These are phyloP conservation scores for Styphnolobium japonicum DNA, from an alignment of 306 rosid genomes.

Conservation along the genomic window DNA sequence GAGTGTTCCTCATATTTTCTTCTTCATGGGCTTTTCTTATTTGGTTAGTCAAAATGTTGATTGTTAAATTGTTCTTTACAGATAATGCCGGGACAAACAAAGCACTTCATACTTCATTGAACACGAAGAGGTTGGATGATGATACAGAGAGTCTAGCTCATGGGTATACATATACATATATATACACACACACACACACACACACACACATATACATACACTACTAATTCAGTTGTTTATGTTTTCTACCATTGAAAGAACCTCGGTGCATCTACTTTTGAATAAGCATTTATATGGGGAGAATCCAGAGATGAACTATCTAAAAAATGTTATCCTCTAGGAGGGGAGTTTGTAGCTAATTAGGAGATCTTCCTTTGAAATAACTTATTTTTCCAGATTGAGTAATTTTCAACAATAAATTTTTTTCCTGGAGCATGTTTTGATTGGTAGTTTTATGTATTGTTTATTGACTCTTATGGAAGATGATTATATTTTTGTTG, in stretches of 20 bases:
- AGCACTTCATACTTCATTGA: slow-evolving; percentile 79
- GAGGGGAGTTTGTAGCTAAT: not conserved
- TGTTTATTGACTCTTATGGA: not conserved
- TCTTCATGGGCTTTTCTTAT: not conserved
- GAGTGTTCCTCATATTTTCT: not conserved
- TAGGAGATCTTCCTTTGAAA: not conserved
- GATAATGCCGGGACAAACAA: slow-evolving; percentile 70
- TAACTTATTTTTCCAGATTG: not conserved
- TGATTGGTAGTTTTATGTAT: not conserved
- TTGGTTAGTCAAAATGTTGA: slow-evolving; percentile 2
- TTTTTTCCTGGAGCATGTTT: not conserved
- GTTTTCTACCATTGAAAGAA: not conserved
- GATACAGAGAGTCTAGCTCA: slow-evolving; percentile 83
- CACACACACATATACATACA: not conserved
- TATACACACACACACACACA: no score
- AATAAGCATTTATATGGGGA: not conserved
- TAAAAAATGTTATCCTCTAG: not conserved
- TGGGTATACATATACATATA: slow-evolving; percentile 29
- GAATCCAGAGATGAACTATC: not conserved
- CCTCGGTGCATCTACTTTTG: not conserved
- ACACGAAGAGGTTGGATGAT: slow-evolving; percentile 86
- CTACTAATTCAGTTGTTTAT: not conserved
- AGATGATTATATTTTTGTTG: not conserved
- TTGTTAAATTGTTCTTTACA: slow-evolving; percentile 11
- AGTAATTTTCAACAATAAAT: not conserved